Evolutionary conservation across 345 rosid genomes (phyloP).

Genomic region (Eucalyptus caleyi): DNA sequence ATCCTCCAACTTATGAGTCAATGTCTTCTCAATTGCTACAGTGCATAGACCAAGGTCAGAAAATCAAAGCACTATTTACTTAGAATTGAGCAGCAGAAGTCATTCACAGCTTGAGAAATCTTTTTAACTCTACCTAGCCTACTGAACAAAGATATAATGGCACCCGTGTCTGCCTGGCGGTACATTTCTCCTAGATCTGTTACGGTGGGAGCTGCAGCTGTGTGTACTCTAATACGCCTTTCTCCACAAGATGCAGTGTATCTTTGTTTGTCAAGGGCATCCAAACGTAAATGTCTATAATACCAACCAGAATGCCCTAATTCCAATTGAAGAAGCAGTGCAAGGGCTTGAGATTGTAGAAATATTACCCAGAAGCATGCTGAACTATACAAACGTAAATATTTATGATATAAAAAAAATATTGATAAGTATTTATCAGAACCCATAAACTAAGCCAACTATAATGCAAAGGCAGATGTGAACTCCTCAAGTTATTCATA

Average conservation of each 20-base stretch:
- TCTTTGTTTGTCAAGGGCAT: conserved; percentile 51
- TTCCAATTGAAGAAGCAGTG: background rate
- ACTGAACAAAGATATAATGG: conserved; percentile 70
- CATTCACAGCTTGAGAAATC: background rate
- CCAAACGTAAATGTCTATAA: background rate
- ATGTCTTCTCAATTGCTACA: conserved; percentile 92
- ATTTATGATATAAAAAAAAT: background rate
- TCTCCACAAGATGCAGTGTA: conserved; percentile 99
- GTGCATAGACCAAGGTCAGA: background rate
- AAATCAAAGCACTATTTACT: background rate
- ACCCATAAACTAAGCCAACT: background rate
- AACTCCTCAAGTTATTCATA: background rate
- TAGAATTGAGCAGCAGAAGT: background rate
- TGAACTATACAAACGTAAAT: background rate
- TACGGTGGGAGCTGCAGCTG: conserved; percentile 85
- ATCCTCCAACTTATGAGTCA: conserved; percentile 87
- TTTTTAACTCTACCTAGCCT: conserved; percentile 51
- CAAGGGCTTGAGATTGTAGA: background rate
- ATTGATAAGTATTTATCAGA: background rate
- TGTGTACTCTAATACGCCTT: conserved; percentile 97
- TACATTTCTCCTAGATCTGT: conserved; percentile 96
- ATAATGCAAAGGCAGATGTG: background rate
- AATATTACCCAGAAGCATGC: background rate
- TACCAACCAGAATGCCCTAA: background rate
- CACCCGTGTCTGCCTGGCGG: conserved; percentile 85